A percentile compares a stretch with the other conserved stretches of the same genome.
Evolutionary conservation across 1,284 basidiomycete species (phyloP).

Genomic region (Apiotrichum laibachii): DNA sequence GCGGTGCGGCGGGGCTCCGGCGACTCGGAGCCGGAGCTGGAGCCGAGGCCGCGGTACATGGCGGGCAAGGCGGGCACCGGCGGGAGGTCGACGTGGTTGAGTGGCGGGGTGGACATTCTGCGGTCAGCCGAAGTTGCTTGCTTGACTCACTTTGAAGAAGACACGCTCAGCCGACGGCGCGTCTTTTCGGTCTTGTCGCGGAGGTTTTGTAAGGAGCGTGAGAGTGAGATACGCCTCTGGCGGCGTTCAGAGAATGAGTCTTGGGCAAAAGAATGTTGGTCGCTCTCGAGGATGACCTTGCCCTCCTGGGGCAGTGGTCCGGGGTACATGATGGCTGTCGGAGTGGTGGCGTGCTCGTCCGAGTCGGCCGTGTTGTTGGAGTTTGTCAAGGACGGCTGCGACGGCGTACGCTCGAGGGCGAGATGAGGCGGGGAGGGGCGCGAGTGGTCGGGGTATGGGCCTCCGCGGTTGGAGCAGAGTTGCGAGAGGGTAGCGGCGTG

Average conservation of each 20-base stretch:
- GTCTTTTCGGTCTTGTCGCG: conserved; percentile 11
- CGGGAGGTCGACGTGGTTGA: not conserved
- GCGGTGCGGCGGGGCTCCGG: not conserved
- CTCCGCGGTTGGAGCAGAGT: too few species aligned
- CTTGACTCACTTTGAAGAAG: conserved; percentile 9
- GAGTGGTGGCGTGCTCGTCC: conserved; percentile 9
- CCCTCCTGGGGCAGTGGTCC: not conserved
- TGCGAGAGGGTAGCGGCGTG: too few species aligned
- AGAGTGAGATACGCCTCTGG: conserved; percentile 12
- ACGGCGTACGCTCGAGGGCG: conserved; percentile 5
- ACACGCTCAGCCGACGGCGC: not conserved
- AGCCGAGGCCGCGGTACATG: conserved; percentile 2
- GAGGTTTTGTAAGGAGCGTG: conserved; percentile 12
- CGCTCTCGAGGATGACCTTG: not conserved
- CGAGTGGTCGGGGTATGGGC: not conserved
- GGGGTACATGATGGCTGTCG: not conserved
- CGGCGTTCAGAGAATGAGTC: not conserved
- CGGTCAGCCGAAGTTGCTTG: not conserved
- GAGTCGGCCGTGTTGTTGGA: conserved; percentile 14
- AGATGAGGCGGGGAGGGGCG: not conserved
- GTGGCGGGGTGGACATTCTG: not conserved
- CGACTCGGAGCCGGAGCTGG: not conserved
- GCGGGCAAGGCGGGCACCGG: conserved; percentile 13
- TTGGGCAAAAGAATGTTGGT: not conserved
- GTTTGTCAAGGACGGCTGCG: conserved; percentile 10